phyloP scores from a whole-genome alignment of 768 basidiomycete genomes.

The Grammothele lineata region DNA sequence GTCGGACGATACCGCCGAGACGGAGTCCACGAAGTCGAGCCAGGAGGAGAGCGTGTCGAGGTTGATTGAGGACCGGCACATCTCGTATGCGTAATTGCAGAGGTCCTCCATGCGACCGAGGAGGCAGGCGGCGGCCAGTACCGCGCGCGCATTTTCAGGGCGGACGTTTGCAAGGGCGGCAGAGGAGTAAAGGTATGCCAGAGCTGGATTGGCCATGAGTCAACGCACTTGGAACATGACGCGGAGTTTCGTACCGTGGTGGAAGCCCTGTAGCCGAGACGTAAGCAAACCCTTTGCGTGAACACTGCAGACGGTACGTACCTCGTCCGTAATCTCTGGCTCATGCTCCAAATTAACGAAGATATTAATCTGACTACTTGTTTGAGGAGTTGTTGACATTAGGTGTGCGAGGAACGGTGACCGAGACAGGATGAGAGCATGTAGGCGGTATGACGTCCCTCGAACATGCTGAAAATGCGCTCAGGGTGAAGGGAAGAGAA shows the following conservation, averaged over 20 bases:
- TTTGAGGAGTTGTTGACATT: constrained; percentile 77
- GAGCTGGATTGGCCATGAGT: constrained; percentile 41
- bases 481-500: too few species aligned
- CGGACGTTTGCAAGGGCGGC: constrained; percentile 64
- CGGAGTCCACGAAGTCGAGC: constrained; percentile 70
- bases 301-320: constrained; percentile 28
- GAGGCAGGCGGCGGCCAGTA: constrained; percentile 80
- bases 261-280: constrained; percentile 47
- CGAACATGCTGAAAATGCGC: constrained; percentile 55
- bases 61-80: constrained; percentile 71
- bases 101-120: constrained; percentile 88
- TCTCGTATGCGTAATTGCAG: constrained; percentile 71
- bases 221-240: too few species aligned
- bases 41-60: constrained; percentile 72
- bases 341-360: constrained; percentile 74
- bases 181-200: constrained; percentile 79
- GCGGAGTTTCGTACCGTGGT: constrained; percentile 1
- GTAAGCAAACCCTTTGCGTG: constrained; percentile 10
- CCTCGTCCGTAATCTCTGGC: constrained; percentile 82
- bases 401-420: constrained; percentile 86
- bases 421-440: constrained; percentile 82
- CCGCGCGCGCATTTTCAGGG: constrained; percentile 77
- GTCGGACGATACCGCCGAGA: constrained; percentile 42
- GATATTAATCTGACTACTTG: constrained; percentile 60
- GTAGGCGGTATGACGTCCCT: constrained; percentile 70